Base-by-base conservation (phyloP, 768 basidiomycete genomes). In the Cubamyces lactineus region DNA sequence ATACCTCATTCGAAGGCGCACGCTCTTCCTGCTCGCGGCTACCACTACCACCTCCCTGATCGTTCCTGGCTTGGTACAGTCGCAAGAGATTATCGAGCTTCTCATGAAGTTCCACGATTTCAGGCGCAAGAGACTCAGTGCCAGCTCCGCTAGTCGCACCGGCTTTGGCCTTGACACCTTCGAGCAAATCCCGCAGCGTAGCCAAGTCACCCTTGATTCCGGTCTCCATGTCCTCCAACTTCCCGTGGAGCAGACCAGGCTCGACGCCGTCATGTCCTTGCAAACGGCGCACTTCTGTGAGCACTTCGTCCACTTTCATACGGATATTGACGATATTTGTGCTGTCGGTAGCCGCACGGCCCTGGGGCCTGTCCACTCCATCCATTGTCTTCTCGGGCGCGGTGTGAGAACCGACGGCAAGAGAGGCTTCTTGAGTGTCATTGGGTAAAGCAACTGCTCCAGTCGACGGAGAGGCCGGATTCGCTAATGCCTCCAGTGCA, bases 81-180 rank as follows among this genome's bases (percentile, higher is more conserved):
- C 67, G 67, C n/a, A 72, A 57, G 15, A 81, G 70, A 30, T 72
- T 71, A 13, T 82, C 77, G 21, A 81, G 69, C 65, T 79, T 80
- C 26, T 64, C 68, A 19, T 69, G 71, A 56, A 81, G 62, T n/a
- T 71, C 73, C 4, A 67, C 63, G 17, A 75, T 19, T 26, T 75
- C 71, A 2, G 63, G 57, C 2, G 59, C 34, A 11, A 64, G 63
- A 21, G 28, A 28, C 16, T 41, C 16, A 62, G 46, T 26, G 30
- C 21, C 17, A 3, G 26, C 34, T 17, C 42, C 2, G 26, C 26
- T 13, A 2, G 42, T 16, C 6, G 26, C 28, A 17, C 23, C 30
- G 5, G 48, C 51, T 42, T 46, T 12, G 30, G 47, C 56, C 8
- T 64, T 26, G 28, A 65, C 52, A 42, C 66, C 53, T 23, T 73